These are phyloP conservation scores for Talaromyces borbonicus DNA, from an alignment of 495 filamentous ascomycete genomes.

Conservation along the genomic window DNA sequence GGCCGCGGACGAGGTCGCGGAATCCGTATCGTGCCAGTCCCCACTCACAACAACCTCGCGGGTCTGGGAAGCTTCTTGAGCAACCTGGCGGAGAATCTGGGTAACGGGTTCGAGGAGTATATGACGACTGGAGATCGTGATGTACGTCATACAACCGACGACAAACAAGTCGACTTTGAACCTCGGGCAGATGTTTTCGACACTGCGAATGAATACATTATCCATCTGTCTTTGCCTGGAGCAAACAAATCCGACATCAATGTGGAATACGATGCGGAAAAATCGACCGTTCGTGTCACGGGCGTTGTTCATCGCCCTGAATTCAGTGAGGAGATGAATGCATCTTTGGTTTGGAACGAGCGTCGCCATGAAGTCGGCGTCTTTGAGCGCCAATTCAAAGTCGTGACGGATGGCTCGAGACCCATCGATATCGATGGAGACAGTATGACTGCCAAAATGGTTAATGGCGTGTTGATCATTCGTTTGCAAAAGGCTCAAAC, in stretches of 20 bases:
- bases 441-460: conserved; percentile 59
- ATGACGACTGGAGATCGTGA: not conserved
- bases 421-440: conserved; percentile 55
- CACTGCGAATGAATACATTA: conserved; percentile 47
- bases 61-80: not conserved
- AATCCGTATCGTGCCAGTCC: not conserved
- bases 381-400: conserved; percentile 59
- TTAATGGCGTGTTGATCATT: conserved; percentile 58
- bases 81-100: not conserved
- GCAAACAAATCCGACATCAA: conserved; percentile 69
- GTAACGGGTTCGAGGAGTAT: not conserved
- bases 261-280: conserved; percentile 63
- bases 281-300: conserved; percentile 50
- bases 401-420: conserved; percentile 39
- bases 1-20: not conserved
- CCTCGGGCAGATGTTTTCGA: conserved; percentile 67
- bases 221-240: conserved; percentile 68
- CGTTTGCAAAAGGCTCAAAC: conserved; percentile 58
- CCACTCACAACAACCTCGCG: not conserved
- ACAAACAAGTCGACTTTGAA: conserved; percentile 40
- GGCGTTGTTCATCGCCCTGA: conserved; percentile 64
- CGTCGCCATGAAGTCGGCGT: conserved; percentile 50
- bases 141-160: conserved; percentile 6
- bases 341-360: conserved; percentile 53
- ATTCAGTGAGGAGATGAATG: conserved; percentile 57